Base-by-base conservation (phyloP, 1,284 basidiomycete genomes). In the Ustilago lituana region DNA sequence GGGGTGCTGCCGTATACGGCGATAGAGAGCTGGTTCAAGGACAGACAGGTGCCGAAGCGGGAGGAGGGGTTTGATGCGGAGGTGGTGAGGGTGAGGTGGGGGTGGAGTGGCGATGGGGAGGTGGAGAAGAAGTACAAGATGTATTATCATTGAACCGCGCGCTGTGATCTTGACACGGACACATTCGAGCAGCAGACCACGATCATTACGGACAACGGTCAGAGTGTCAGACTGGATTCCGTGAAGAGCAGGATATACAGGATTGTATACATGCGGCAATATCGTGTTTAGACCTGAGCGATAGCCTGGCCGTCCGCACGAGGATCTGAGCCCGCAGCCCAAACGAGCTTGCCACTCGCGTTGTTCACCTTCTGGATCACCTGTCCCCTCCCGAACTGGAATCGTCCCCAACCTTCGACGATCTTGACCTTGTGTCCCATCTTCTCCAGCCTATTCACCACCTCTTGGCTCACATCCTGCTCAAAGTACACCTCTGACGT, bases 401-500 rank as follows among this genome's bases (percentile, higher is more conserved):
- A 85, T 54, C 93, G 32, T 22, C 82, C 83, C 79, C 88, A 89
- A 0, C 90, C 91, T 9, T 77, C 84, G 1, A 89, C 86, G 1
- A 85, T 59, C 49, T 88, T 87, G 39, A 89, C 90, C 71, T 91
- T 87, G 80, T 98, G 95, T 0, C 95, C 94, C 91, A 96, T 93
- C 23, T 83, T 89, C 90, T 71, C 56, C 22, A 83, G 65, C 54
- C 69, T 47, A 11, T 74, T 73, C 9, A 80, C 80, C 7, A 78
- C 80, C 15, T 66, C 73, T 58, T 89, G 90, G 85, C 84, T 84
- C 52, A 96, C 89, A 0, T 89, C 90, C 26, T 94, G 91, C 82
- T 97, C 94, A 52, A 97, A 88, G 82, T 90, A 93, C 5, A 96
- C 89, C 68, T 90, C 89, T 59, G 89, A 90, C 76, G 91, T 91